These are phyloP conservation scores for Pseudognaphalium luteoalbum DNA, from an alignment of 129 eudicot genomes.

Conservation along the genomic window DNA sequence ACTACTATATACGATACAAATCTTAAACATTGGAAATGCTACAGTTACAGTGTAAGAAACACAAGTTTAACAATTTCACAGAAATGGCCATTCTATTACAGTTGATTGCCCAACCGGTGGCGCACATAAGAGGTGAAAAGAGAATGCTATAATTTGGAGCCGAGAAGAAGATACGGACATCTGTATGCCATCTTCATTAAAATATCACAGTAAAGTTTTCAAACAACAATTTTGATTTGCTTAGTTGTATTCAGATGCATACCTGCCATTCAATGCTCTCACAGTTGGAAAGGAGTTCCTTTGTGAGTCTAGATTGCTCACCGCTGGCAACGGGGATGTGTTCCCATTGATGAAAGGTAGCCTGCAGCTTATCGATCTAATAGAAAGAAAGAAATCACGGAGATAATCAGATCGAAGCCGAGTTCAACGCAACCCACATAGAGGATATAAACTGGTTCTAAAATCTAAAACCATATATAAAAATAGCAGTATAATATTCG, in stretches of 20 bases:
- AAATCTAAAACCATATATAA: not conserved
- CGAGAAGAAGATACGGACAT: not conserved
- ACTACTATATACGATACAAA: not conserved
- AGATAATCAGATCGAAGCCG: not conserved
- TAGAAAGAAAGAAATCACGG: slow-evolving; percentile 4
- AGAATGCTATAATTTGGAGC: not conserved
- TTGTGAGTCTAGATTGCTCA: slow-evolving; percentile 46
- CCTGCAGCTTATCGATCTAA: slow-evolving; percentile 80
- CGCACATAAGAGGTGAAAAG: slow-evolving; percentile 3
- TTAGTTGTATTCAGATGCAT: slow-evolving; percentile 20
- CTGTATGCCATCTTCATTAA: not conserved
- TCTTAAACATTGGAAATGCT: not conserved
- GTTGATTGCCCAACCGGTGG: not conserved
- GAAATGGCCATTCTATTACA: not conserved
- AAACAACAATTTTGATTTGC: not conserved
- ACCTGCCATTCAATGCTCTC: slow-evolving; percentile 99
- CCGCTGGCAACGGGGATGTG: slow-evolving; percentile 38
- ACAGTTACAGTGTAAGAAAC: not conserved
- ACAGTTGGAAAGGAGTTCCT: slow-evolving; percentile 62
- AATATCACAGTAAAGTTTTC: not conserved
- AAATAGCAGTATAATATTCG: too few relatives aligned
- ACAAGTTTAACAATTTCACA: not conserved
- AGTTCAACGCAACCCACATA: not conserved
- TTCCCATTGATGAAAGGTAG: slow-evolving; percentile 75
- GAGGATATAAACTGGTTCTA: not conserved